These are phyloP conservation scores for Ceratobasidium sp. DNA, from an alignment of 1,284 basidiomycete genomes.

Conservation along the genomic window DNA sequence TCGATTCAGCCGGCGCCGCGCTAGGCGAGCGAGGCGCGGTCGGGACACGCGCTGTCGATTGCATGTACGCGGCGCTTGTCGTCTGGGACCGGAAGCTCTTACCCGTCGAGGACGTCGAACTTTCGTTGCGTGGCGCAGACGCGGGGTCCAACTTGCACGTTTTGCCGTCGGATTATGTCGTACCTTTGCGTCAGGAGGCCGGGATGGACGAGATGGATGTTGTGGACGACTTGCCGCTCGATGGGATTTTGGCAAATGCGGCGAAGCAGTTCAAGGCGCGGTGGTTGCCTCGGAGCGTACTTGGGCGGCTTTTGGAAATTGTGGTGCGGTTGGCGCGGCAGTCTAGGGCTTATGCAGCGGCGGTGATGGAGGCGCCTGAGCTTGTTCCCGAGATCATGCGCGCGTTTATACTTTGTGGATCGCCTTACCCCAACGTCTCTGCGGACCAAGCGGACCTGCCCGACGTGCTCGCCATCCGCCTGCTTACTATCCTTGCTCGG, in stretches of 20 bases:
- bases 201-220: slow-evolving; percentile 35
- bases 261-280: slow-evolving; percentile 33
- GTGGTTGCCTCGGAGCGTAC: slow-evolving; percentile 62
- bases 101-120: slow-evolving; percentile 65
- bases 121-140: slow-evolving; percentile 49
- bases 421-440: slow-evolving; percentile 52
- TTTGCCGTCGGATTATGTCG: slow-evolving; percentile 43
- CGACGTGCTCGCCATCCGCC: slow-evolving; percentile 65
- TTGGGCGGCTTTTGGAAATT: slow-evolving; percentile 70
- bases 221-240: slow-evolving; percentile 48
- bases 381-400: slow-evolving; percentile 63
- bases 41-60: slow-evolving; percentile 71
- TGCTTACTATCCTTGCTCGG: slow-evolving; percentile 70
- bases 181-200: slow-evolving; percentile 3
- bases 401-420: slow-evolving; percentile 65
- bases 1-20: slow-evolving; percentile 72
- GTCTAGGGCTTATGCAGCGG: slow-evolving; percentile 65
- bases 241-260: slow-evolving; percentile 11
- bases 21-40: slow-evolving; percentile 73
- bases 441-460: slow-evolving; percentile 50
- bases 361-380: slow-evolving; percentile 64
- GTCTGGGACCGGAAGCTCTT: slow-evolving; percentile 76
- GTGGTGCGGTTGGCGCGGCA: slow-evolving; percentile 70
- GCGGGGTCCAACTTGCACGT: slow-evolving; percentile 25
- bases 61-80: slow-evolving; percentile 52